Evolutionary conservation across 139 green algal species (phyloP).

Genomic region (Tetradesmus lagerheimii): DNA sequence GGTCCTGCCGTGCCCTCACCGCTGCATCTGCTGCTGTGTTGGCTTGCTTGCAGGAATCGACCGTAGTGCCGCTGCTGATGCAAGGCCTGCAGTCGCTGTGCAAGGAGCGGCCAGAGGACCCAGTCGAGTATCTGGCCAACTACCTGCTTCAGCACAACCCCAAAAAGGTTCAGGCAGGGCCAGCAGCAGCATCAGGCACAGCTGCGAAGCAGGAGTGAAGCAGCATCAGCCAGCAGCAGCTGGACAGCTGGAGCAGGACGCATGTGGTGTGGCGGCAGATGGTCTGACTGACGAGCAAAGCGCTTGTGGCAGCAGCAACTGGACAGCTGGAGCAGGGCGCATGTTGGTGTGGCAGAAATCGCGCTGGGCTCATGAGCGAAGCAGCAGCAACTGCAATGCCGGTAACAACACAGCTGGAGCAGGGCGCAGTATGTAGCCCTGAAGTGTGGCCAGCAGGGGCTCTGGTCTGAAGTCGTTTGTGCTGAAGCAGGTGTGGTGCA

Average conservation of each 20-base stretch:
- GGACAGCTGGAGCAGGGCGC: too few species aligned
- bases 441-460: too few species aligned
- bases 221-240: not conserved
- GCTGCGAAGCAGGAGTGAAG: not conserved
- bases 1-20: too few species aligned
- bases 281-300: too few species aligned
- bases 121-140: conserved; percentile 83
- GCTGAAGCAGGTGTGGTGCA: too few species aligned
- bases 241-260: not conserved
- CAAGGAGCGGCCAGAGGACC: conserved; percentile 84
- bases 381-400: too few species aligned
- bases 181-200: conserved; percentile 4
- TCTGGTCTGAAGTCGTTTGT: too few species aligned
- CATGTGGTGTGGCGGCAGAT: not conserved
- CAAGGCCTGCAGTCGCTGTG: conserved; percentile 82
- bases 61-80: conserved; percentile 87
- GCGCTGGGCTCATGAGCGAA: too few species aligned
- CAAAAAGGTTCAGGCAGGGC: conserved; percentile 44
- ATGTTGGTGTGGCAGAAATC: too few species aligned
- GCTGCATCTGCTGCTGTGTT: not conserved
- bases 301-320: too few species aligned
- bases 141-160: conserved; percentile 89
- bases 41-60: conserved; percentile 68
- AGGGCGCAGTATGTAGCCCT: too few species aligned
- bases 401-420: too few species aligned